These are phyloP conservation scores for Acanthamoeba healyi DNA, from an alignment of 208 protist genomes.

Conservation along the genomic window DNA sequence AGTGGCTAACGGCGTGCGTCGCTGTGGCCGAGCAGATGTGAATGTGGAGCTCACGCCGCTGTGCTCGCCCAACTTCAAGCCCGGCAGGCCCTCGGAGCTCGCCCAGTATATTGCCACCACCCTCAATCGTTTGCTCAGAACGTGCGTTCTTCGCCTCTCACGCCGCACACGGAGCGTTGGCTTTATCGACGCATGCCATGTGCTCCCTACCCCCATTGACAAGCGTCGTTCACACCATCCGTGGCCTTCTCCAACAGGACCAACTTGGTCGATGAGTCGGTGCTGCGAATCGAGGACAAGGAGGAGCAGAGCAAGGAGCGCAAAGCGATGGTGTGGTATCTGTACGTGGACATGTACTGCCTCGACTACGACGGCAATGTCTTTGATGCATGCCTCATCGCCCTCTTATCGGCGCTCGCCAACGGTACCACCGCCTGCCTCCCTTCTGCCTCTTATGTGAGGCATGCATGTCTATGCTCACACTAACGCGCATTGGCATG, in stretches of 20 bases:
- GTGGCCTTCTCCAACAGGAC: background rate
- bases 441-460: background rate
- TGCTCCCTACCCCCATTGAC: no score
- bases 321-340: constrained; percentile 77
- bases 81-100: constrained; percentile 77
- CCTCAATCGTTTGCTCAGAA: constrained; percentile 72
- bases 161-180: no score
- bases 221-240: background rate
- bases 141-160: background rate
- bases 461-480: no score
- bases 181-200: no score
- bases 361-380: constrained; percentile 85
- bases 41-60: constrained; percentile 82
- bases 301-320: background rate
- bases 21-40: constrained; percentile 73
- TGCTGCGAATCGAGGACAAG: constrained; percentile 61
- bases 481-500: no score
- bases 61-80: constrained; percentile 79
- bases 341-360: constrained; percentile 84
- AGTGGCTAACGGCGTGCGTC: no score
- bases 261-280: background rate
- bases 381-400: constrained; percentile 76
- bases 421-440: constrained; percentile 39
- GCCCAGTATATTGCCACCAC: constrained; percentile 63
- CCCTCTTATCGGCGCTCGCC: constrained; percentile 78